Conservation (phyloP, 2,329 filamentous ascomycete genomes). For the Ophiostoma sp. region DNA sequence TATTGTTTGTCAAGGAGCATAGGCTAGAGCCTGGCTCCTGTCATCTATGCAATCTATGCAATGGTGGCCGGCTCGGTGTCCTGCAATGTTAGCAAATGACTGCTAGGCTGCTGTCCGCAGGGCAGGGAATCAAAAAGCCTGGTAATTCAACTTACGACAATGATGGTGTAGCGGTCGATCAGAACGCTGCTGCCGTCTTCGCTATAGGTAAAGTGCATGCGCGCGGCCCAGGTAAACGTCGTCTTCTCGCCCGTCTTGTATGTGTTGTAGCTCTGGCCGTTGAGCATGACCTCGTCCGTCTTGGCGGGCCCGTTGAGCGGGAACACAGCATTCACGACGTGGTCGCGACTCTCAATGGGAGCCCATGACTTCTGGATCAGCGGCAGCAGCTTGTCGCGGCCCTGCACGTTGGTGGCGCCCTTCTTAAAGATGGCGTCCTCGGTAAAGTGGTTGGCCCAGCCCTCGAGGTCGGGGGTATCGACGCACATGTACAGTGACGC, state of each 20-base stretch:
- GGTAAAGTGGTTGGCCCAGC: conserved; percentile 23
- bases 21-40: neutral
- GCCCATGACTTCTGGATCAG: conserved; percentile 23
- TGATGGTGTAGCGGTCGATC: conserved; percentile 26
- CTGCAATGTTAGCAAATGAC: neutral
- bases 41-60: neutral
- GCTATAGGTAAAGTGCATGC: conserved; percentile 23
- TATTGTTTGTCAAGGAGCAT: neutral
- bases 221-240: conserved; percentile 26
- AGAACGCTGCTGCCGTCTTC: conserved; percentile 19
- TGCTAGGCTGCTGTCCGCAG: neutral
- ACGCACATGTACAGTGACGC: conserved; percentile 24
- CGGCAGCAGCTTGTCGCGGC: conserved; percentile 15
- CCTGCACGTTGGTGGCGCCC: conserved; percentile 23
- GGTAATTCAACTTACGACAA: conserved; percentile 21
- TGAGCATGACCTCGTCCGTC: conserved; percentile 25
- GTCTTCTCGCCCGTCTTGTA: conserved; percentile 19
- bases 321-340: conserved; percentile 24
- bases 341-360: conserved; percentile 21
- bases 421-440: conserved; percentile 25
- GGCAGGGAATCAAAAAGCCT: neutral
- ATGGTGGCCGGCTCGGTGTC: conserved; percentile 2
- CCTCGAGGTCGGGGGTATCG: conserved; percentile 18
- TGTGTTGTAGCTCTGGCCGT: conserved; percentile 24
- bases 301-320: conserved; percentile 18